A percentile compares a stretch with the other conserved stretches of the same genome.
phyloP scores from a whole-genome alignment of 768 basidiomycete genomes.

The Suillus lakei region DNA sequence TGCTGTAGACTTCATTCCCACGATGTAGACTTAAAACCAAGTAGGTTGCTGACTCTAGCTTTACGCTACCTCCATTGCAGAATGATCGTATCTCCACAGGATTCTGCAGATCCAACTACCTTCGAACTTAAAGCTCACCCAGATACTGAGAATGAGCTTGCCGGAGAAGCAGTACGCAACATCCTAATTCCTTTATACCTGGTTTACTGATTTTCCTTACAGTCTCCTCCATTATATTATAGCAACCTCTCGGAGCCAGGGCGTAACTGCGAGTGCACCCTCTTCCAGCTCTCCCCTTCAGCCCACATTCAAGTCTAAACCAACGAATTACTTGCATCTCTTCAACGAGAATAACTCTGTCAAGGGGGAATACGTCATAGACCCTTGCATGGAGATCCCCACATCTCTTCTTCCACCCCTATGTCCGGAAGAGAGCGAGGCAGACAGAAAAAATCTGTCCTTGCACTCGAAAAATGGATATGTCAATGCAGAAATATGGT shows the following conservation, averaged over 20 bases:
- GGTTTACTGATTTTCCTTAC: not conserved
- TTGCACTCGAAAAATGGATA: constrained; percentile 38
- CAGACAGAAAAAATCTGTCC: constrained; percentile 43
- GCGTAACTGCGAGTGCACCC: not conserved
- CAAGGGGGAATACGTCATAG: constrained; percentile 44
- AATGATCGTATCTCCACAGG: not conserved
- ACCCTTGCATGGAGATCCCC: constrained; percentile 48
- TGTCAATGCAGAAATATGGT: constrained; percentile 45
- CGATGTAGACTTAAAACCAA: not conserved
- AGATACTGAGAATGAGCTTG: not conserved
- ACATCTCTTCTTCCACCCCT: constrained; percentile 44
- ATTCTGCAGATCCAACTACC: not conserved
- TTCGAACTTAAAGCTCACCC: not conserved
- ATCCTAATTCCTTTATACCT: not conserved
- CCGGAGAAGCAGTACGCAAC: not conserved
- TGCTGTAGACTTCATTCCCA: too few relatives aligned
- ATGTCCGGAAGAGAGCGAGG: constrained; percentile 37
- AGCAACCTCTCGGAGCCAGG: not conserved
- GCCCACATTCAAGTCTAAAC: constrained; percentile 28
- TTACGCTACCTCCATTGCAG: not conserved
- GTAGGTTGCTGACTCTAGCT: not conserved
- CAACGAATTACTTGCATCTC: constrained; percentile 30
- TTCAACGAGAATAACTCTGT: constrained; percentile 13
- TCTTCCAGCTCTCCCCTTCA: not conserved
- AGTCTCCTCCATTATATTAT: constrained; percentile 33